A percentile compares a stretch with the other conserved stretches of the same genome.
Evolutionary conservation across 176 grass and related monocot genomes (phyloP).

Genomic region (Cocos nucifera): DNA sequence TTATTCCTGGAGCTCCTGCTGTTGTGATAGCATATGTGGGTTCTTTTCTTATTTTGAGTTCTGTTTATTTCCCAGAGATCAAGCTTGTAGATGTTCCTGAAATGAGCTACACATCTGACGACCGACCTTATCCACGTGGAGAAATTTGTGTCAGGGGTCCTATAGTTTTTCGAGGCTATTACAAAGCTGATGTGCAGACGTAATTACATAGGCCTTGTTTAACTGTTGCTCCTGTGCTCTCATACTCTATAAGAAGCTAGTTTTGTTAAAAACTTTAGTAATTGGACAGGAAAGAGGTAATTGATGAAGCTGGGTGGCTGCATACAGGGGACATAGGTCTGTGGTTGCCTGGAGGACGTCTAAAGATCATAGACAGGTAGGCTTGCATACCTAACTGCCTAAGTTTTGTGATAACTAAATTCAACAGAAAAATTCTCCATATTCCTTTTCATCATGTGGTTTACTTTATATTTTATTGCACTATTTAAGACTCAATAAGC

Average conservation of each 20-base stretch:
- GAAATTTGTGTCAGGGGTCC: conserved; percentile 94
- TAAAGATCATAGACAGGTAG: conserved; percentile 97
- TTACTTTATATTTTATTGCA: too few relatives aligned
- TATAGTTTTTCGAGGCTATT: conserved; percentile 68
- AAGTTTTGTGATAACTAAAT: neutral
- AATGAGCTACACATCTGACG: conserved; percentile 95
- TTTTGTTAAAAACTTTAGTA: conserved; percentile 13
- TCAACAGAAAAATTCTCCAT: too few relatives aligned
- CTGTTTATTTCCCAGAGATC: conserved; percentile 49
- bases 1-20: neutral
- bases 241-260: conserved; percentile 3
- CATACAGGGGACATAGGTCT: conserved; percentile 97
- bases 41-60: neutral
- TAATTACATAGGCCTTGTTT: conserved; percentile 27
- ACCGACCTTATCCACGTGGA: conserved; percentile 82
- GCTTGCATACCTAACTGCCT: neutral
- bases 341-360: conserved; percentile 81
- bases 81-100: conserved; percentile 96
- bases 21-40: neutral
- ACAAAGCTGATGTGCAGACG: conserved; percentile 87
- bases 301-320: conserved; percentile 89
- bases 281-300: conserved; percentile 57
- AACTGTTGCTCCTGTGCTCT: neutral
- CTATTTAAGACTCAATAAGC: too few relatives aligned
- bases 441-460: too few relatives aligned